These are phyloP conservation scores for Adansonia rubrostipa DNA, from an alignment of 441 rosid species.

Conservation along the genomic window DNA sequence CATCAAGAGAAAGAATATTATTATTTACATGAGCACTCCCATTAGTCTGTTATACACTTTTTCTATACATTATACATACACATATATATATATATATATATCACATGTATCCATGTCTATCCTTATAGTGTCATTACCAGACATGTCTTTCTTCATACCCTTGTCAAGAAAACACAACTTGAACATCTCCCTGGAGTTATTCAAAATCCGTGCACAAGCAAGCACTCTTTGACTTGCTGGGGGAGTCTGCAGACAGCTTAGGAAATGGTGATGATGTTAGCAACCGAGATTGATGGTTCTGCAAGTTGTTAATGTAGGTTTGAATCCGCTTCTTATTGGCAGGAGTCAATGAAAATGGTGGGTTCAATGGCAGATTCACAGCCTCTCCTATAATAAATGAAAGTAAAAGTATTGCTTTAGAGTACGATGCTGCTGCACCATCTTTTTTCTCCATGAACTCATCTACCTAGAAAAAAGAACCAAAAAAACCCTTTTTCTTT, in stretches of 20 bases:
- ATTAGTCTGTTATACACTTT: neutral
- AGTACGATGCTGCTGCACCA: constrained; percentile 59
- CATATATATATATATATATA: too few species aligned
- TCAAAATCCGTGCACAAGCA: constrained; percentile 15
- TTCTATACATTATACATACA: constrained; percentile 15
- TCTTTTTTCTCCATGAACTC: constrained; percentile 61
- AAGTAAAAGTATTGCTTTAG: constrained; percentile 73
- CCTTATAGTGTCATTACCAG: constrained; percentile 2
- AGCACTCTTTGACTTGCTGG: constrained; percentile 25
- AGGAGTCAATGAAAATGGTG: constrained; percentile 57
- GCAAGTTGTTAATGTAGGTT: constrained; percentile 60
- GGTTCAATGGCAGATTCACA: constrained; percentile 56
- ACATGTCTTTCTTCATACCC: neutral
- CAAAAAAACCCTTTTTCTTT: constrained; percentile 10
- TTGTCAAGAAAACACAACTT: constrained; percentile 28
- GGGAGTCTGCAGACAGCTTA: constrained; percentile 24
- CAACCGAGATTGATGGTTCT: constrained; percentile 57
- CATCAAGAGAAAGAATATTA: constrained; percentile 5
- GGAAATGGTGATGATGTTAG: constrained; percentile 29
- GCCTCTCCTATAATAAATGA: constrained; percentile 76
- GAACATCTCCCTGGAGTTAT: neutral
- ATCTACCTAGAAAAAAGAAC: constrained; percentile 50
- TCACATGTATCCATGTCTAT: neutral
- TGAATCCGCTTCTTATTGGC: constrained; percentile 57
- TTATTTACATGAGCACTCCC: constrained; percentile 17